A percentile compares a stretch with the other conserved stretches of the same genome.
Evolutionary conservation across 441 rosid genomes (phyloP).

Genomic region (Flueggea neowawraea): DNA sequence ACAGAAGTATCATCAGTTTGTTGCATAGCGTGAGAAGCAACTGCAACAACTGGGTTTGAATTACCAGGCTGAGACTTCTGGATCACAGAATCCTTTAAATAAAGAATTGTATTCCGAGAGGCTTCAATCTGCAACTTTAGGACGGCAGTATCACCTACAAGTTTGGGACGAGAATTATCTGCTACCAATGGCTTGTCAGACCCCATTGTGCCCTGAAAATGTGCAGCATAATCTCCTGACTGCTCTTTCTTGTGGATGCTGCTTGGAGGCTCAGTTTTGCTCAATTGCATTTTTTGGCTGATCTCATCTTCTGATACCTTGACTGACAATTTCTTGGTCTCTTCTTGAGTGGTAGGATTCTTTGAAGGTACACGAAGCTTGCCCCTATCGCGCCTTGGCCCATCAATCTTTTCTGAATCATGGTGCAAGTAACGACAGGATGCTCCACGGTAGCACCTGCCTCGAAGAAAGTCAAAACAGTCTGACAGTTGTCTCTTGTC

Average conservation of each 20-base stretch:
- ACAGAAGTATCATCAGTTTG: too few species aligned
- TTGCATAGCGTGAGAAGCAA: too few species aligned
- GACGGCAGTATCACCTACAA: too few species aligned
- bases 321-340: constrained; percentile 19
- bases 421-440: constrained; percentile 59
- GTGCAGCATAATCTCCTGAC: constrained; percentile 8
- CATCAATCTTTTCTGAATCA: constrained; percentile 31
- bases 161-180: too few species aligned
- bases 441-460: constrained; percentile 62
- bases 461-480: constrained; percentile 62
- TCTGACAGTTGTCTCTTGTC: constrained; percentile 33
- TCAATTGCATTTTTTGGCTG: constrained; percentile 20
- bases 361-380: constrained; percentile 23
- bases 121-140: too few species aligned
- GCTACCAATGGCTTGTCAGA: constrained; percentile 17
- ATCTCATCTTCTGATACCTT: constrained; percentile 19
- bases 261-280: constrained; percentile 2
- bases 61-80: too few species aligned
- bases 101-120: too few species aligned
- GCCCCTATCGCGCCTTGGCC: constrained; percentile 31
- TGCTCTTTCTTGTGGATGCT: constrained; percentile 2
- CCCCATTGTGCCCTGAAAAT: constrained; percentile 13
- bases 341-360: constrained; percentile 19
- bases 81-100: too few species aligned
- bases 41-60: too few species aligned